Percentiles rank a stretch among this genome's conserved stretches.
These are phyloP conservation scores for Misopates orontium DNA, from an alignment of 257 asterid genomes.

Conservation along the genomic window DNA sequence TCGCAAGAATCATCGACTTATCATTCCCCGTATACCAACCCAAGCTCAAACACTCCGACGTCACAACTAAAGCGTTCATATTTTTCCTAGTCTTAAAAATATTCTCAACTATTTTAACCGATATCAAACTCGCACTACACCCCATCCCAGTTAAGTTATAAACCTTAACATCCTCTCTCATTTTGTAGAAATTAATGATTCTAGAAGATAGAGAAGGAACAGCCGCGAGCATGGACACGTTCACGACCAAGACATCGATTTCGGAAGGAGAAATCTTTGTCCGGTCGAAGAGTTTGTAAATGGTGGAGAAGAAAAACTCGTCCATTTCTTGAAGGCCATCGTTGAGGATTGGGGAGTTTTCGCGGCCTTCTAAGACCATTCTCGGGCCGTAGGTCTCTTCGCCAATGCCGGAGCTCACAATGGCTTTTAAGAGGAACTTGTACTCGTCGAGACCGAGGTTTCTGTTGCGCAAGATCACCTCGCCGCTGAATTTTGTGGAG, in stretches of 20 bases:
- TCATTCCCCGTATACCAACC: slow-evolving; percentile 83
- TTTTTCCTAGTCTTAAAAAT: slow-evolving; percentile 45
- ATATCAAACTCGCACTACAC: slow-evolving; percentile 78
- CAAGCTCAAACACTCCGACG: slow-evolving; percentile 72
- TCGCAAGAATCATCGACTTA: slow-evolving; percentile 86
- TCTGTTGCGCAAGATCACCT: slow-evolving; percentile 62
- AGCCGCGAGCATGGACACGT: slow-evolving; percentile 68
- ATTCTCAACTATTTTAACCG: slow-evolving; percentile 52
- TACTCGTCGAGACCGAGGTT: slow-evolving; percentile 70
- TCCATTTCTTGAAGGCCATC: slow-evolving; percentile 74
- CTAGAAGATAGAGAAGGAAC: slow-evolving; percentile 61
- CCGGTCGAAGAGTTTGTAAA: slow-evolving; percentile 45
- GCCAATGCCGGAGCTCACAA: slow-evolving; percentile 88
- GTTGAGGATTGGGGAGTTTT: slow-evolving; percentile 47
- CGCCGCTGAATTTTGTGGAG: slow-evolving; percentile 58
- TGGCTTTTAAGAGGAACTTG: slow-evolving; percentile 73
- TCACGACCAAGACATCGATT: slow-evolving; percentile 75
- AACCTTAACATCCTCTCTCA: slow-evolving; percentile 68
- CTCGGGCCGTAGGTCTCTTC: slow-evolving; percentile 82
- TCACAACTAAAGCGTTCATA: slow-evolving; percentile 52
- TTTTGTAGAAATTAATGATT: slow-evolving; percentile 53
- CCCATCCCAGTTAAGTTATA: slow-evolving; percentile 91
- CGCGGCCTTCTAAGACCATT: slow-evolving; percentile 67
- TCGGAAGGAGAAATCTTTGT: slow-evolving; percentile 51
- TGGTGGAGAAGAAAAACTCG: slow-evolving; percentile 56